Conservation (phyloP, 768 basidiomycete species). For the Suillus subluteus region DNA sequence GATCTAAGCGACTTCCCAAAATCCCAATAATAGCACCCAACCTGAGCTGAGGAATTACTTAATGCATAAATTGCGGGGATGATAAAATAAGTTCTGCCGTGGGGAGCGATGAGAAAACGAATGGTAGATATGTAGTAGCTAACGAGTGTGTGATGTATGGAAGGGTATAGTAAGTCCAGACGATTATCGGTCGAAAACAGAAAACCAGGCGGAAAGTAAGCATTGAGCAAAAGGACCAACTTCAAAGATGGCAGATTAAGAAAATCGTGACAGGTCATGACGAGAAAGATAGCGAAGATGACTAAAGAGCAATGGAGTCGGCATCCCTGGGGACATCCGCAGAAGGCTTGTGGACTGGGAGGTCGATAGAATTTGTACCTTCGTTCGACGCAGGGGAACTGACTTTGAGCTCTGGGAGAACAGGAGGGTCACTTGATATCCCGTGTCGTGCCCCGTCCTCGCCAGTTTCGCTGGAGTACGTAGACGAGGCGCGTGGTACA, state of each 20-base stretch:
- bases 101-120: background rate
- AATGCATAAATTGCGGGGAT: conserved; percentile 2
- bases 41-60: background rate
- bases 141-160: background rate
- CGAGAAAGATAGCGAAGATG: background rate
- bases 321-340: conserved; percentile 9
- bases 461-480: conserved; percentile 33
- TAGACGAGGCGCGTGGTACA: conserved; percentile 30
- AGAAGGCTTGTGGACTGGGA: conserved; percentile 5
- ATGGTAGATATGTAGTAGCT: background rate
- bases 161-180: background rate
- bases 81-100: conserved; percentile 2
- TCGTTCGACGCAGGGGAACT: conserved; percentile 38
- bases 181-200: background rate
- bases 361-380: conserved; percentile 20
- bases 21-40: background rate
- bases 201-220: background rate
- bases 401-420: conserved; percentile 38
- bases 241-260: background rate
- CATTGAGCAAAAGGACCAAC: background rate
- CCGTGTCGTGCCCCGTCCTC: conserved; percentile 27
- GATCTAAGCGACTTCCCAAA: background rate
- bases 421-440: conserved; percentile 34
- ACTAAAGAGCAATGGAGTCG: conserved; percentile 1
- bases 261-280: conserved; percentile 1